A percentile compares a stretch with the other conserved stretches of the same genome.
Conservation (phyloP, 805 yeast genomes). For the Zygosaccharomyces kombuchaensis region DNA sequence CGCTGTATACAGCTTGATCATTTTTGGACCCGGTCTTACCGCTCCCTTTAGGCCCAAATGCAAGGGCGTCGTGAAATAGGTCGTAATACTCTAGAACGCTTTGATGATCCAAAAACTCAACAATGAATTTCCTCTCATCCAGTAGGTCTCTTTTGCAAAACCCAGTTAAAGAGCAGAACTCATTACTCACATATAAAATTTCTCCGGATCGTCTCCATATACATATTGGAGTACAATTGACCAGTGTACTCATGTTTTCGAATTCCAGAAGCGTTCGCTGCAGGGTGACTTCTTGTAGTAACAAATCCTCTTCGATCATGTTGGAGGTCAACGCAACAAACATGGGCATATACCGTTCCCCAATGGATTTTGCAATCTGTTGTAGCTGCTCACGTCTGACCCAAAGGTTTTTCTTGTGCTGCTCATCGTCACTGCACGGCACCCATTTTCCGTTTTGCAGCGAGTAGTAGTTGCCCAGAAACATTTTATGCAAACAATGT, state of each 20-base stretch:
- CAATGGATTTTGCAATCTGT: constrained; percentile 41
- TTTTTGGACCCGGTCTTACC: constrained; percentile 10
- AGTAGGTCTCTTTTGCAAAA: constrained; percentile 54
- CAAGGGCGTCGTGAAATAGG: constrained; percentile 57
- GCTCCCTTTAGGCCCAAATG: constrained; percentile 42
- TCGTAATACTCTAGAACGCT: constrained; percentile 69
- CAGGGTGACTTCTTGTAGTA: constrained; percentile 55
- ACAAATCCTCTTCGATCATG: constrained; percentile 64
- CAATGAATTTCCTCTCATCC: constrained; percentile 60
- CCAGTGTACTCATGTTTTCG: constrained; percentile 43
- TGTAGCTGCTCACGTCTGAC: constrained; percentile 25
- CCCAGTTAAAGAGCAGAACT: constrained; percentile 65
- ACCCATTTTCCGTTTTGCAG: background rate
- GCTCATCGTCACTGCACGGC: constrained; percentile 3
- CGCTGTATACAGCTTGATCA: constrained; percentile 29
- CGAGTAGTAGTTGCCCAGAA: constrained; percentile 10
- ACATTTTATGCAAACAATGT: constrained; percentile 15
- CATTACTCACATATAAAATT: constrained; percentile 72
- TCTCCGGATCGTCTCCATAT: constrained; percentile 88
- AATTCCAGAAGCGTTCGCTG: constrained; percentile 56
- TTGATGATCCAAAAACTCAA: constrained; percentile 79
- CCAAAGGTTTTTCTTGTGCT: background rate
- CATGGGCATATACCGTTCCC: constrained; percentile 60
- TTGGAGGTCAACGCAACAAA: constrained; percentile 73
- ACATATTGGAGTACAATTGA: constrained; percentile 70